These are phyloP conservation scores for Phytophthora macrochlamydospora DNA, from an alignment of 352 stramenopile genomes.

Conservation along the genomic window DNA sequence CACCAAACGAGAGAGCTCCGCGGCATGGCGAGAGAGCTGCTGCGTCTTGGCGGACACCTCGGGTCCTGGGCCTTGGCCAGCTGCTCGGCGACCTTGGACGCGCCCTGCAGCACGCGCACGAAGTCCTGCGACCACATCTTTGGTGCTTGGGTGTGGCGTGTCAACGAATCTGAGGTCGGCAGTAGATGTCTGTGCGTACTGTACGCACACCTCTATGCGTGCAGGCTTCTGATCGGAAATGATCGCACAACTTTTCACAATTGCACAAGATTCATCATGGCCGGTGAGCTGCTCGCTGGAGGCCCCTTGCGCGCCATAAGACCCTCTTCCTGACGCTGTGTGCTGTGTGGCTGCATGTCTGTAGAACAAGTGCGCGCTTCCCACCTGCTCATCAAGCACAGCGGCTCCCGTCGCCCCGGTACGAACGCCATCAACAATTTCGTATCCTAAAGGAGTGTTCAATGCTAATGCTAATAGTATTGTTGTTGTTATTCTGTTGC, in stretches of 20 bases:
- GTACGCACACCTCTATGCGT: not conserved
- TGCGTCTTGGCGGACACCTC: constrained; percentile 29
- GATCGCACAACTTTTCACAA: not conserved
- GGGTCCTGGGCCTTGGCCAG: constrained; percentile 41
- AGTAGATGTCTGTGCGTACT: not conserved
- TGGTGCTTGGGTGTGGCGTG: constrained; percentile 11
- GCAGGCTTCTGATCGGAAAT: not conserved
- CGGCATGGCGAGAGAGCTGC: constrained; percentile 47
- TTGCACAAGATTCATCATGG: not conserved
- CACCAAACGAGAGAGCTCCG: constrained; percentile 50
- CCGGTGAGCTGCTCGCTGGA: not conserved
- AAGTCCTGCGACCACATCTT: constrained; percentile 79
- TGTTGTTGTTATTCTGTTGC: not conserved
- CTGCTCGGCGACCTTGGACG: constrained; percentile 67
- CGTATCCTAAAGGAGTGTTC: not conserved
- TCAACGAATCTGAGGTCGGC: constrained; percentile 1
- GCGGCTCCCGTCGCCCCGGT: constrained; percentile 84
- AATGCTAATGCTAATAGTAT: not conserved
- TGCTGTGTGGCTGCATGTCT: no score
- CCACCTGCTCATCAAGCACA: constrained; percentile 97
- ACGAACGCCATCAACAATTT: constrained; percentile 5
- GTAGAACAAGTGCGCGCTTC: constrained; percentile 80
- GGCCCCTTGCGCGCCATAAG: not conserved
- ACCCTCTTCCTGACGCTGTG: not conserved
- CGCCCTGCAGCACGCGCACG: constrained; percentile 69